A percentile compares a stretch with the other conserved stretches of the same genome.
phyloP scores from a whole-genome alignment of 2,329 filamentous ascomycete species.

The Calonectria naviculata region DNA sequence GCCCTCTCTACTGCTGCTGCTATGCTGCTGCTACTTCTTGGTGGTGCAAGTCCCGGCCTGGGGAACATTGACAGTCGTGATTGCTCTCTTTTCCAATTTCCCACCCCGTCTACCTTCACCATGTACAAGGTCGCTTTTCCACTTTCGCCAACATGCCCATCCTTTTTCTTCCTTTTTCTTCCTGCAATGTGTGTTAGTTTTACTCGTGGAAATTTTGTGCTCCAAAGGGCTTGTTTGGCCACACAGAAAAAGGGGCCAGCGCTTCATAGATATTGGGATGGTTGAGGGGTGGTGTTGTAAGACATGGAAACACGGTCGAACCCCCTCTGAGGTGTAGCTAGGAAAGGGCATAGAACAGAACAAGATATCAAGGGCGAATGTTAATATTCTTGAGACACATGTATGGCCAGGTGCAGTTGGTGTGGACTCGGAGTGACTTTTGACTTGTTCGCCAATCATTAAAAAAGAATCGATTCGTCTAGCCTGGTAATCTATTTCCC shows the following conservation, averaged over 20 bases:
- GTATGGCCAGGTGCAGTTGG: neutral
- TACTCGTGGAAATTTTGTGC: neutral
- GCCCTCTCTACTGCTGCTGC: neutral
- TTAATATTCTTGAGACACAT: conserved; percentile 6
- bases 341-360: conserved; percentile 30
- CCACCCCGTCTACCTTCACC: neutral
- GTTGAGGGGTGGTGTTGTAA: neutral
- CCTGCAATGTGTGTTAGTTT: neutral
- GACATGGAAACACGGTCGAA: neutral
- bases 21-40: neutral
- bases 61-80: neutral
- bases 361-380: conserved; percentile 10
- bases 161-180: neutral
- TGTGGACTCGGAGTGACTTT: neutral
- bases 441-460: neutral
- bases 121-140: neutral
- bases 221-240: neutral
- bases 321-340: conserved; percentile 18
- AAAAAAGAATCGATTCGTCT: conserved; percentile 14
- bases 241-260: neutral
- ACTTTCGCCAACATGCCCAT: neutral
- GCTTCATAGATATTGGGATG: neutral
- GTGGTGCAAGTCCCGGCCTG: neutral
- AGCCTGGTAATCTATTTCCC: conserved; percentile 1
- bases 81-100: neutral